Base-by-base conservation (phyloP, 805 yeast species). In the Lipomyces oligophaga region DNA sequence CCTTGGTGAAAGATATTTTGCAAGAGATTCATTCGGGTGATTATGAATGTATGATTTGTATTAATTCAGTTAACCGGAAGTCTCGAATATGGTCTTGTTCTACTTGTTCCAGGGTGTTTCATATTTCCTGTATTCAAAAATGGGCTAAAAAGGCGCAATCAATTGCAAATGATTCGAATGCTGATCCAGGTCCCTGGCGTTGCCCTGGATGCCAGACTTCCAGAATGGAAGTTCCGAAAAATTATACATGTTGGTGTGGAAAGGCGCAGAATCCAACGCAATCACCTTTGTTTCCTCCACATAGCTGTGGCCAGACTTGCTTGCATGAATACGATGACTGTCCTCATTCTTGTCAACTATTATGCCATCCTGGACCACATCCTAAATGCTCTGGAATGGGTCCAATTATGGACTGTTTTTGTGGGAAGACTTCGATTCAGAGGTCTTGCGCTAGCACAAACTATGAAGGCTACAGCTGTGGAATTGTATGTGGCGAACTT, bases 341-440 rank as follows among this genome's bases (percentile, higher is more conserved):
- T 62, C 73, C 80, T 1, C 97, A 88, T 62, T 76, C 79, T 2
- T 88, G 97, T 60, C 66, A 84, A 1, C 67, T 79, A 3, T 73
- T 75, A 13, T 88, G 97, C 62, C 97, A 88, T 63, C 90, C 96
- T 2, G 97, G 96, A 0, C 83, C 88, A 1, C 96, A 89, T 64
- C 79, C 86, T 0, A 70, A 70, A 32, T 88, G 97, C 68, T 80
- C 83, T 11, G 87, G 95, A 1, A 66, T 83, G 62, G 87, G 90
- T 0, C 90, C 94, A 0, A 65, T 69, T 7, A 66, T 83, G 68
- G 67, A 67, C 32, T 88, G 96, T 65, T 69, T 71, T 24, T 88
- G 97, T 69, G 96, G 96, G 1, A 74, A 73, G 32, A 70, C 75
- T 41, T 63, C 71, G 13, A 76, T 75, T 43, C 93, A 85, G 60